Percentiles rank a stretch among this genome's conserved stretches.
Conservation (phyloP, 352 stramenopile species). For the Plasmopara muralis region DNA sequence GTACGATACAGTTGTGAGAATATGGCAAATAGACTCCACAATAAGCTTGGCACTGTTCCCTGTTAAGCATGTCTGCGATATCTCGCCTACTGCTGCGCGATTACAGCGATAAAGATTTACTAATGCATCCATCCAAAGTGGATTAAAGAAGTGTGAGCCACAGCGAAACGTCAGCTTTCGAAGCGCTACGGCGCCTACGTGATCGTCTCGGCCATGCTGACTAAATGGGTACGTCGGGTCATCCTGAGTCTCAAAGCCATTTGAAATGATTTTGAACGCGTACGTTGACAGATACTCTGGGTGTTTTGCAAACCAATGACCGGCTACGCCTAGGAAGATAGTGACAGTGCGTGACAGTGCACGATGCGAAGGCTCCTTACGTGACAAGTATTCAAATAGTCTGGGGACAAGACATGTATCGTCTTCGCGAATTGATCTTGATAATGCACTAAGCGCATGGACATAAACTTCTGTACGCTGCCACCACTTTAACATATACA, state of each 20-base stretch:
- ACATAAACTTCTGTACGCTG: slow-evolving; percentile 75
- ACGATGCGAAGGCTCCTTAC: slow-evolving; percentile 52
- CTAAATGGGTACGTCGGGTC: slow-evolving; percentile 38
- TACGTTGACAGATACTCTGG: slow-evolving; percentile 44
- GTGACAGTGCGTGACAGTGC: slow-evolving; percentile 53
- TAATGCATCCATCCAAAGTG: slow-evolving; percentile 62
- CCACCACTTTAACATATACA: slow-evolving; percentile 52
- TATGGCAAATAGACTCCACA: slow-evolving; percentile 62
- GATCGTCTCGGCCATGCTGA: slow-evolving; percentile 45
- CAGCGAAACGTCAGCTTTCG: slow-evolving; percentile 63
- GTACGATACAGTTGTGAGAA: slow-evolving; percentile 60
- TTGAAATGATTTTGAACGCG: slow-evolving; percentile 66
- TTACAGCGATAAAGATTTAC: slow-evolving; percentile 54
- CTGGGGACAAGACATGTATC: slow-evolving; percentile 66
- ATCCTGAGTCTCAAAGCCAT: slow-evolving; percentile 49
- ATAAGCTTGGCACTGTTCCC: slow-evolving; percentile 50
- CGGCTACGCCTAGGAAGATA: slow-evolving; percentile 64
- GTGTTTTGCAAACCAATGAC: slow-evolving; percentile 71
- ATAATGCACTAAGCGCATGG: slow-evolving; percentile 69
- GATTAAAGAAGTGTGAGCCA: slow-evolving; percentile 56
- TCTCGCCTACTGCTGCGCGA: slow-evolving; percentile 15
- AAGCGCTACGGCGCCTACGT: slow-evolving; percentile 61
- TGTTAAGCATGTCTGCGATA: slow-evolving; percentile 21
- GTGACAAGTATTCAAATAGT: slow-evolving; percentile 68
- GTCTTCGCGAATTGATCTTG: slow-evolving; percentile 74